Conservation (phyloP, 352 stramenopile species). For the Thraustochytrium striatum region DNA sequence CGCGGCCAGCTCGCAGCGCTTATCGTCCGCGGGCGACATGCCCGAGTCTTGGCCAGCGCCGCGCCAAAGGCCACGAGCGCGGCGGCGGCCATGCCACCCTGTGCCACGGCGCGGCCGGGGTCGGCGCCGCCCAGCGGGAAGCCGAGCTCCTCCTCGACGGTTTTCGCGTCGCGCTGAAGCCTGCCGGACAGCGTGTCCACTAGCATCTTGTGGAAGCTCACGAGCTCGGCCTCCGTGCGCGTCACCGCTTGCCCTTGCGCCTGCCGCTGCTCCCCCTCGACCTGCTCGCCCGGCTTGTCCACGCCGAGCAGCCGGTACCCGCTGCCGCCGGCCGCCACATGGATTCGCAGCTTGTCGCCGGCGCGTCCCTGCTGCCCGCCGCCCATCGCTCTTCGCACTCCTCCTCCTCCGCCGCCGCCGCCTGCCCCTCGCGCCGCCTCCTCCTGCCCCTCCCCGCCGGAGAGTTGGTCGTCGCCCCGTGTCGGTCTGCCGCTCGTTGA, state of each 20-base stretch:
- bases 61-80: neutral
- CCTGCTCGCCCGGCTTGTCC: neutral
- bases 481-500: too few relatives aligned
- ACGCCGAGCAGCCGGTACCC: too few relatives aligned
- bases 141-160: neutral
- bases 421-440: too few relatives aligned
- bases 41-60: neutral
- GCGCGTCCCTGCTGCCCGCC: too few relatives aligned
- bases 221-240: constrained; percentile 10
- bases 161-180: neutral
- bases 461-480: too few relatives aligned
- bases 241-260: neutral
- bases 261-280: neutral
- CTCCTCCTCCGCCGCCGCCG: too few relatives aligned
- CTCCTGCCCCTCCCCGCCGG: too few relatives aligned
- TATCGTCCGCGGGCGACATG: neutral
- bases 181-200: neutral
- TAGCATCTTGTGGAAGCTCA: neutral
- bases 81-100: neutral
- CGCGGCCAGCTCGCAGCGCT: neutral
- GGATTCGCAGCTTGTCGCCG: neutral
- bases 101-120: neutral
- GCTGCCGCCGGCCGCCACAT: neutral
- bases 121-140: neutral
- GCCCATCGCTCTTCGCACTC: too few relatives aligned